Conservation (phyloP, 1,139 yeast species). For the Pneumocystis sp. region DNA sequence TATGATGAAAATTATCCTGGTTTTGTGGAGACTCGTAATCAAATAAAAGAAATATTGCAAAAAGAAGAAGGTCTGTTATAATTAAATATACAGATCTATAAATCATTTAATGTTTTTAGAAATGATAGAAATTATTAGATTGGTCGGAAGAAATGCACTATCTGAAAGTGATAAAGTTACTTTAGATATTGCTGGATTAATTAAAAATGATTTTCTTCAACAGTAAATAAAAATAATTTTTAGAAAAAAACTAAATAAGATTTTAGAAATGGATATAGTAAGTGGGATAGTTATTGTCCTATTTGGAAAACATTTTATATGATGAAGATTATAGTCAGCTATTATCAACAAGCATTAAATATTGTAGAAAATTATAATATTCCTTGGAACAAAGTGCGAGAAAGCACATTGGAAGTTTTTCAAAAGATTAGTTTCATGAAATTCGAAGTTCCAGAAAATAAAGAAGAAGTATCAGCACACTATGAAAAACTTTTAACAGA, state of each 20-base stretch:
- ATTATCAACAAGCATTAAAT: slow-evolving; percentile 94
- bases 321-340: slow-evolving; percentile 88
- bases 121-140: slow-evolving; percentile 94
- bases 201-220: slow-evolving; percentile 96
- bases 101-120: neutral
- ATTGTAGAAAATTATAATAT: slow-evolving; percentile 80
- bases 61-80: slow-evolving; percentile 53
- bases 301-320: slow-evolving; percentile 96
- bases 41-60: slow-evolving; percentile 81
- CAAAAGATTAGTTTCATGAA: slow-evolving; percentile 89
- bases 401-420: slow-evolving; percentile 75
- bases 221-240: slow-evolving; percentile 30
- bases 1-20: slow-evolving; percentile 81
- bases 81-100: neutral
- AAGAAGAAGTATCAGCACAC: slow-evolving; percentile 57
- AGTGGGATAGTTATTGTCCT: slow-evolving; percentile 98
- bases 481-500: slow-evolving; percentile 59
- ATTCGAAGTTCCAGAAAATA: slow-evolving; percentile 92
- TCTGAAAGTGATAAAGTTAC: slow-evolving; percentile 95
- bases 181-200: slow-evolving; percentile 75
- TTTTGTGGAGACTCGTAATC: slow-evolving; percentile 77
- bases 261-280: slow-evolving; percentile 67
- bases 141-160: slow-evolving; percentile 95
- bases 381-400: slow-evolving; percentile 81
- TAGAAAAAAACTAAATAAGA: neutral